Evolutionary conservation across 108 stramenopile genomes (phyloP), one percentile per base, ranked within the genome.

Genomic region (Pinguiococcus pyrenoidosus): DNA sequence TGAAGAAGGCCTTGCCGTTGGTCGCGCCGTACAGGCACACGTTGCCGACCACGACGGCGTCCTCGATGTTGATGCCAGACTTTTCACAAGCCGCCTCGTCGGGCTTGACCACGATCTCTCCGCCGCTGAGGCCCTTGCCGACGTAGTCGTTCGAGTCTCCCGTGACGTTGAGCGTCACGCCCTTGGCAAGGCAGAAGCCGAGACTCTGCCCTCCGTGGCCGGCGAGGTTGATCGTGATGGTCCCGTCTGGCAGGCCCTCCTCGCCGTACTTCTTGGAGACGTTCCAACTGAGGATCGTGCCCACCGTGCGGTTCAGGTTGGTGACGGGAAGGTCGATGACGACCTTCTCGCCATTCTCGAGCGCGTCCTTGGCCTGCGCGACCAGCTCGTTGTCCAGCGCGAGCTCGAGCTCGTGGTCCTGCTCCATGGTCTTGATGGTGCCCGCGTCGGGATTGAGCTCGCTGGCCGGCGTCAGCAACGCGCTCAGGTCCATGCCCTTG

Each of bases 131-230:
- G 29, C 88, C 84, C 77, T 96, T 96, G 65, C 89, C 90, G 32
- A 83, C 76, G 72, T 89, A 89, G 68, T 96, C 94, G 66, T 96
- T 92, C 29, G 89, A 84, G 66, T 96, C 94, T 32, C 94, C 94
- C 10, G 12, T 13, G 13, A 95, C 77, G 43, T 74, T 82, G 49
- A 89, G 75, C 30, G 81, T 84, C 46, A 96, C 79, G 46, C 93
- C 93, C 73, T 85, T 85, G 4, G 89, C 85, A 55, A 91, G 73
- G 22, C 82, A 77, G 63, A 89, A 89, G 37, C 72, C 93, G 49
- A 96, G 71, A n/a, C 81, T 83, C 74, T 96, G 89, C 12, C 93
- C 93, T 9, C 79, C 87, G 55, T 88, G 84, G 27, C 93, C 93
- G 49, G 76, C 62, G 39, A 96, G 49, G 28, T 90, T 87, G 49